Evolutionary conservation across 257 asterid species (phyloP).

Genomic region (Misopates orontium): DNA sequence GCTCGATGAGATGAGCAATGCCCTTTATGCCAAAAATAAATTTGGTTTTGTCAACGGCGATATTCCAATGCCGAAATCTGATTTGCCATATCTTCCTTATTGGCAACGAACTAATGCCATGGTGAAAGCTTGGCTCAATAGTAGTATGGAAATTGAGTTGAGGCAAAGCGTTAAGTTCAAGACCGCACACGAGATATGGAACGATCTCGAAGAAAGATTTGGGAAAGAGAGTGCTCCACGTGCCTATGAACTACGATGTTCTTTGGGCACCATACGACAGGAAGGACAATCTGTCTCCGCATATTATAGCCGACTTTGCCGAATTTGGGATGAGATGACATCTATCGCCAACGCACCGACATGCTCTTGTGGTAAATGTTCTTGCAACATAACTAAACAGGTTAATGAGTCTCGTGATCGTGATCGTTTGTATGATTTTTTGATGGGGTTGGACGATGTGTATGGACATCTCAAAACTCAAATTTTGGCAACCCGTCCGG

Average conservation of each 20-base stretch:
- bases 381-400: neutral
- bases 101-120: too few species aligned
- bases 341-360: neutral
- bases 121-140: too few species aligned
- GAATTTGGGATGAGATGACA: too few species aligned
- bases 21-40: too few species aligned
- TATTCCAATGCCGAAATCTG: too few species aligned
- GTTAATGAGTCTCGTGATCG: neutral
- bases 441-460: neutral
- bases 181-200: too few species aligned
- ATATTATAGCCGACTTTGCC: neutral
- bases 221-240: neutral
- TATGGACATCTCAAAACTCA: neutral
- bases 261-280: neutral
- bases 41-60: too few species aligned
- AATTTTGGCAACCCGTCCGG: too few species aligned
- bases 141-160: too few species aligned
- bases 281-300: neutral
- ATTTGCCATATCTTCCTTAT: too few species aligned
- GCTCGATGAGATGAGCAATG: too few species aligned
- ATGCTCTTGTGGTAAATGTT: neutral
- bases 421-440: neutral
- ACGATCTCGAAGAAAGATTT: neutral
- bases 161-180: too few species aligned
- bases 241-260: neutral